These are phyloP conservation scores for Aspergillus sclerotialis DNA, from an alignment of 2,329 filamentous ascomycete species.

Conservation along the genomic window DNA sequence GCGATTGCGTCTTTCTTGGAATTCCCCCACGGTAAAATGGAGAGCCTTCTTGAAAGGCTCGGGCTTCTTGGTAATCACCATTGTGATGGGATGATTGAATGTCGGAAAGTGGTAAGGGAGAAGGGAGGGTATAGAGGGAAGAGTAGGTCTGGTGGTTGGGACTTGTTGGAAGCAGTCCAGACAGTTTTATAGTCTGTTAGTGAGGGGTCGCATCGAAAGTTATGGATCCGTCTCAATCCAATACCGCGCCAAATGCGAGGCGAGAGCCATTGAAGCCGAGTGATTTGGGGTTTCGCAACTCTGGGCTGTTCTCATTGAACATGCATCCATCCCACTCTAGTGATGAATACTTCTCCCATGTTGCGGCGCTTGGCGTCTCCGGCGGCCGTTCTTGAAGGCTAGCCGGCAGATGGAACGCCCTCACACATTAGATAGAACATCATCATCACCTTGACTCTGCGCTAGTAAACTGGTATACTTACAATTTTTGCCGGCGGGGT, in stretches of 20 bases:
- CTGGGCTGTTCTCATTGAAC: too few relatives aligned
- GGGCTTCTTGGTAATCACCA: background rate
- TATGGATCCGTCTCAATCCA: background rate
- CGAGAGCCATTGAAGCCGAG: too few relatives aligned
- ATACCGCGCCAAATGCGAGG: background rate
- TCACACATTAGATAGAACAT: too few relatives aligned
- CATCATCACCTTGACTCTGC: background rate
- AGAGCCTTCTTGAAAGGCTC: conserved; percentile 22
- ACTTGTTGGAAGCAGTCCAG: background rate
- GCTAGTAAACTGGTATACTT: background rate
- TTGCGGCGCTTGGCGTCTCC: background rate
- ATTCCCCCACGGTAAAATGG: conserved; percentile 20
- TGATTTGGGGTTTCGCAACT: too few relatives aligned
- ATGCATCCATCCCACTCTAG: too few relatives aligned
- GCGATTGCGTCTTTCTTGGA: conserved; percentile 14
- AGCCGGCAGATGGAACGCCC: background rate
- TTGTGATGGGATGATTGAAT: conserved; percentile 6
- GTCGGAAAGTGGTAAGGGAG: background rate
- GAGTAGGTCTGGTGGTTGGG: background rate
- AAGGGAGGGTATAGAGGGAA: background rate
- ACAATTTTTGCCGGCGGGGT: background rate
- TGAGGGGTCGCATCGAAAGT: background rate
- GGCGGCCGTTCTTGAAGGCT: background rate
- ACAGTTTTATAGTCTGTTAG: background rate
- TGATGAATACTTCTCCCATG: background rate